Base-by-base conservation (phyloP, 106 monocot genomes). In the Narthecium ossifragum region DNA sequence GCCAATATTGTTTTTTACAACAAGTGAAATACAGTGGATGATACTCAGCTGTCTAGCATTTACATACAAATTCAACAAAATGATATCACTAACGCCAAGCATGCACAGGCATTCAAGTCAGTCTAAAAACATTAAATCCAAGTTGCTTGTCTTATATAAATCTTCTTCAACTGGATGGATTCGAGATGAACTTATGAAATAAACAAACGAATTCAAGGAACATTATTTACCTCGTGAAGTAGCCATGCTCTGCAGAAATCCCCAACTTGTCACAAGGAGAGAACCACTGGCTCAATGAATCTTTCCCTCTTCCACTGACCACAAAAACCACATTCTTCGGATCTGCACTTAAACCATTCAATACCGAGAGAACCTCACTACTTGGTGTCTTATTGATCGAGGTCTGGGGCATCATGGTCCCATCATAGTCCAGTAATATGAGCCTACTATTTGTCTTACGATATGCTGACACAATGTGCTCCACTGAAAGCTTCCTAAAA, bases 221-320 rank as follows among this genome's bases (percentile, higher is more conserved):
- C n/a, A n/a, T n/a, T n/a, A n/a, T 6, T 29, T 67, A 74, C 74
- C 75, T 62, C 13, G 79, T 86, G 62, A 86, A 89, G 62, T 75
- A 94, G 4, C 93, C 93, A 75, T 94, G 93, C 77, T 94, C 93
- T 0, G 93, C 89, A 22, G 93, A 75, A 27, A 94, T 89, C 21
- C 89, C 93, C 54, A 94, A 38, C 54, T 78, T 85, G 55, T 75
- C 69, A 60, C 82, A 83, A 40, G 85, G 68, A 1, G 46, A 62
- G 48, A 94, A 94, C 93, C 93, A 94, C 28, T 57, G 70, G 53
- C 85, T 73, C 69, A 94, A 60, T 7, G 83, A 77, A 30, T 86
- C 89, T 75, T 80, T 94, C 41, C 82, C 89, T 51, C 93, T 72
- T 0, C 93, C 93, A 46, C 85, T 94, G 7, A 94, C 89, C 26